A percentile compares a stretch with the other conserved stretches of the same genome.
These are phyloP conservation scores for Elongisporangium undulatum DNA, from an alignment of 352 stramenopile genomes.

Conservation along the genomic window DNA sequence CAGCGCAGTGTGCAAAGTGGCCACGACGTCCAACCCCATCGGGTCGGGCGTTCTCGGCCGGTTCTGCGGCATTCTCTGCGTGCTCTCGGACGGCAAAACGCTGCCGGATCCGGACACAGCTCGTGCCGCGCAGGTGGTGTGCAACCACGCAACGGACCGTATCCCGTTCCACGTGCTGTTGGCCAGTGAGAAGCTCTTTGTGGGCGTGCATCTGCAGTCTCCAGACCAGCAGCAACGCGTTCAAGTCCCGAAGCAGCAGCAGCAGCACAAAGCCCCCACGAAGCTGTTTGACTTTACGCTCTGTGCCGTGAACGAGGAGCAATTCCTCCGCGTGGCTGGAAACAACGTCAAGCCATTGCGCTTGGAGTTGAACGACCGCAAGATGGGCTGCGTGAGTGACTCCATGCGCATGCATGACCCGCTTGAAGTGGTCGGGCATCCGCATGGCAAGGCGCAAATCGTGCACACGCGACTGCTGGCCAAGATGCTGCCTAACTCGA, in stretches of 20 bases:
- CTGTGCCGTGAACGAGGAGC: constrained; percentile 47
- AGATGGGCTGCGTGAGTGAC: constrained; percentile 39
- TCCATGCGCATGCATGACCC: constrained; percentile 13
- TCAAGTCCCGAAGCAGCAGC: constrained; percentile 4
- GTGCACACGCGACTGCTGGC: constrained; percentile 29
- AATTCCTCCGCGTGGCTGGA: constrained; percentile 41
- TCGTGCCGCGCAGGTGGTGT: constrained; percentile 33
- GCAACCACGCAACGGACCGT: constrained; percentile 40
- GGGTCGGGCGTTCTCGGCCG: constrained; percentile 41
- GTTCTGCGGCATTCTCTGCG: constrained; percentile 43
- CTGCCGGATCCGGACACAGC: constrained; percentile 33
- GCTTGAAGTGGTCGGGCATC: constrained; percentile 56
- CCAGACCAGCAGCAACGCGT: constrained; percentile 1
- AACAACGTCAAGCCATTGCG: constrained; percentile 34
- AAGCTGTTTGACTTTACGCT: constrained; percentile 33
- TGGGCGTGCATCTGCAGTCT: constrained; percentile 16
- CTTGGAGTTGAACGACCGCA: constrained; percentile 55
- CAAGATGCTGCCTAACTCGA: constrained; percentile 42
- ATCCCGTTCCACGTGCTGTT: constrained; percentile 48
- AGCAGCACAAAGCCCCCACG: constrained; percentile 3
- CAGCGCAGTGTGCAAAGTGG: constrained; percentile 57
- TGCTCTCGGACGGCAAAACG: constrained; percentile 46
- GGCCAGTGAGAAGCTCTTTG: constrained; percentile 45
- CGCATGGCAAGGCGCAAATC: constrained; percentile 50
- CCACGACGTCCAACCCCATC: constrained; percentile 34